These are phyloP conservation scores for Oryza australiensis DNA, from an alignment of 176 grass and related monocot species.

Conservation along the genomic window DNA sequence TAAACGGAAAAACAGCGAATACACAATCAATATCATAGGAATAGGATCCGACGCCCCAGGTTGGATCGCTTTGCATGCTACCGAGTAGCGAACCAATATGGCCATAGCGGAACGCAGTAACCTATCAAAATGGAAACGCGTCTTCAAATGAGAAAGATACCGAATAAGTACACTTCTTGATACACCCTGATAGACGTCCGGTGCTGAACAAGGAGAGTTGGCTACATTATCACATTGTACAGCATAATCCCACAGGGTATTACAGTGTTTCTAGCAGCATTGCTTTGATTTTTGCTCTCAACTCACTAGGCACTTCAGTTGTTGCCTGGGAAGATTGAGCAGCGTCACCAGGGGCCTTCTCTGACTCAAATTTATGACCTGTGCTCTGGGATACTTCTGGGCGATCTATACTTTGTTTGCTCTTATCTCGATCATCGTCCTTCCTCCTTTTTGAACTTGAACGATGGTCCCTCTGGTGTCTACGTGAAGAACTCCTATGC, in stretches of 20 bases:
- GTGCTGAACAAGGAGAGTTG: neutral
- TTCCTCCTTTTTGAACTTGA: slow-evolving; percentile 49
- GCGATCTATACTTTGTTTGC: slow-evolving; percentile 1
- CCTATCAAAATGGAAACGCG: too few relatives aligned
- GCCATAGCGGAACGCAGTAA: too few relatives aligned
- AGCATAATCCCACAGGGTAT: neutral
- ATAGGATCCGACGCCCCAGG: too few relatives aligned
- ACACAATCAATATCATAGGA: too few relatives aligned
- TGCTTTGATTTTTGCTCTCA: slow-evolving; percentile 82
- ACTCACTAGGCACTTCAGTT: slow-evolving; percentile 59
- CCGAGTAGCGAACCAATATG: too few relatives aligned
- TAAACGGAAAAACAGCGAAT: too few relatives aligned
- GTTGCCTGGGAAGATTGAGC: slow-evolving; percentile 34
- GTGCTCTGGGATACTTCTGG: slow-evolving; percentile 7
- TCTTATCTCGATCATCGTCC: slow-evolving; percentile 22
- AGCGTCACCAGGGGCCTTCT: neutral
- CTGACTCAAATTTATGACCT: slow-evolving; percentile 20
- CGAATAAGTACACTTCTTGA: neutral
- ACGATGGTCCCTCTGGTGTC: slow-evolving; percentile 37
- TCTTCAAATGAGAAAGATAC: neutral
- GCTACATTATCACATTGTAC: neutral
- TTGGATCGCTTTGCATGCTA: too few relatives aligned
- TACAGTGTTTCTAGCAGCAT: slow-evolving; percentile 79
- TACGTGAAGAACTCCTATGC: slow-evolving; percentile 45
- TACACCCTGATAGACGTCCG: neutral